Base-by-base conservation (phyloP, 2,329 filamentous ascomycete genomes). In the Colletotrichum salicis region DNA sequence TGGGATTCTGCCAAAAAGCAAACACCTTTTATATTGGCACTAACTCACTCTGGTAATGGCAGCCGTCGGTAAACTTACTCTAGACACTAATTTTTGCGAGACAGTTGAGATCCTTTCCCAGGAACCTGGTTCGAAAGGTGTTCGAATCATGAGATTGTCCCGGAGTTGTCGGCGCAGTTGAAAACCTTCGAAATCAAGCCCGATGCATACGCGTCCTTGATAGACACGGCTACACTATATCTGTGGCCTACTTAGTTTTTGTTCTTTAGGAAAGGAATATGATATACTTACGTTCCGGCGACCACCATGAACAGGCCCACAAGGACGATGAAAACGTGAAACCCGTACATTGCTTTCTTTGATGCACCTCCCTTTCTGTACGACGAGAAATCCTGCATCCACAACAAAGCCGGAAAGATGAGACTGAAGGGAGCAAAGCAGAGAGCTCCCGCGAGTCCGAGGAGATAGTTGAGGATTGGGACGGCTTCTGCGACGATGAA, bases 381-480 rank as follows among this genome's bases (percentile, higher is more conserved):
- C 5, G 67, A 51, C 22, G 65, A 35, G 58, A 76, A 76, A 60
- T 79, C 77, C 12, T 76, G 72, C 72, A 76, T 73, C 76, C 76
- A 77, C 22, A 80, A 74, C 22, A 78, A 71, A 5, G 74, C 78
- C 1, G 78, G 79, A 54, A 79, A 74, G 8, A 78, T 74, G 1
- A 79, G 67, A 48, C 74, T 77, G n/a, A 80, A 78, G 41, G 78
- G 78, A 0, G 79, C 79, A 55, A 77, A 78, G 54, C 78, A 80
- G 3, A 80, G 60, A 1, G 78, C 74, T 2, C 78, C 79, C 5
- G 84, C 80, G 58, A 88, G 84, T 1, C 85, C 85, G 51, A 88
- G 83, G 5, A 88, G 77, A 68, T 88, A 87, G 72, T 84, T 86
- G 77, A 88, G 87, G 31, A 87, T 84, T 1, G 87, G 87, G 24